Evolutionary conservation across 1,284 basidiomycete species (phyloP).

Genomic region (Mycosarcoma mackinlayi): DNA sequence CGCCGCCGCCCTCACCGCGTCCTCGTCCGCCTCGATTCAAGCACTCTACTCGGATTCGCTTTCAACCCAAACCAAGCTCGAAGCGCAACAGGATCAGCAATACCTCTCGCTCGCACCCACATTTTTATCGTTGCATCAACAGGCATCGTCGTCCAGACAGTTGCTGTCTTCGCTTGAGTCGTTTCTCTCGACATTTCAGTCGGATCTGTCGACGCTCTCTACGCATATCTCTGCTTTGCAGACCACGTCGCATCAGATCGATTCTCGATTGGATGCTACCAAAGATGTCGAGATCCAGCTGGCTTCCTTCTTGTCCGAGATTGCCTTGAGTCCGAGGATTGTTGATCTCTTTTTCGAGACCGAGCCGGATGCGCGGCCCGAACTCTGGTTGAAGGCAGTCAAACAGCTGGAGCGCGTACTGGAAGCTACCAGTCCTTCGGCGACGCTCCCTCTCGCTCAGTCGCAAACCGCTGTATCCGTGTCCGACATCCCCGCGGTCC

Average conservation of each 20-base stretch:
- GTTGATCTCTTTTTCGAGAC: constrained; percentile 85
- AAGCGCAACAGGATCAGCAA: constrained; percentile 7
- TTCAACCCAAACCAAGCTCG: not conserved
- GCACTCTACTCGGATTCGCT: constrained; percentile 23
- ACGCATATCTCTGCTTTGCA: constrained; percentile 95
- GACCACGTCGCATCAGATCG: constrained; percentile 86
- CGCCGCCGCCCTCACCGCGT: constrained; percentile 18
- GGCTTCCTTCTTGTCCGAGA: constrained; percentile 80
- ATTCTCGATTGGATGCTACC: constrained; percentile 82
- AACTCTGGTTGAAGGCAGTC: constrained; percentile 80
- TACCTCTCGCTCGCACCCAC: constrained; percentile 21
- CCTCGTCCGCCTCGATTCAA: constrained; percentile 18
- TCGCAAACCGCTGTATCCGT: not conserved
- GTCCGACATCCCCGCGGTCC: constrained; percentile 74
- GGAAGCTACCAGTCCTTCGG: constrained; percentile 75
- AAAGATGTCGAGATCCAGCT: constrained; percentile 87
- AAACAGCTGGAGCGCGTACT: constrained; percentile 82
- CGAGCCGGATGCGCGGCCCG: constrained; percentile 71
- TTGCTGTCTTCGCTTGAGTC: constrained; percentile 81
- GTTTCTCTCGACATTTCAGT: constrained; percentile 94
- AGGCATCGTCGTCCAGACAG: constrained; percentile 74
- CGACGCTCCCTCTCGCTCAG: not conserved
- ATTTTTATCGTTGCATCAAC: constrained; percentile 72
- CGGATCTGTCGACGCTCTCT: constrained; percentile 89
- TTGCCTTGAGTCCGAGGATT: constrained; percentile 84